Evolutionary conservation across 2,329 filamentous ascomycete genomes (phyloP), one percentile per base, ranked within the genome.

Genomic region (Drechslerella coelobrocha): DNA sequence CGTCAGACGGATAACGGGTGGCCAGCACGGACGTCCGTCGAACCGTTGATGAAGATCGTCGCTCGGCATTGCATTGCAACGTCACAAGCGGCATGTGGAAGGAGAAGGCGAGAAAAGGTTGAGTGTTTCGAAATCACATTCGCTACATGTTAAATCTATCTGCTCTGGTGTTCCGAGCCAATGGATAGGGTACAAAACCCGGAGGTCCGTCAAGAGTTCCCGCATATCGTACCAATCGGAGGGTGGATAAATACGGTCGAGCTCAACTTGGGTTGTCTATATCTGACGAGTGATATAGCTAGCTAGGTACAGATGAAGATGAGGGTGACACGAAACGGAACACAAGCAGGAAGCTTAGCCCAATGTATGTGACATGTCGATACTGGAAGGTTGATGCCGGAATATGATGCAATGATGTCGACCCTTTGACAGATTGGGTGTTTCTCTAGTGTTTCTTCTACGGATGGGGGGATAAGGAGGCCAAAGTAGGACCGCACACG

Each of bases 321-420:
- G 47, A 68, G 54, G 55, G 63, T 68, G 51, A 68, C 63, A 68
- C 63, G 56, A 68, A 50, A 61, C 29, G n/a, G 62, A 48, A 26
- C 43, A 48, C 43, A n/a, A 48, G 43, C 43, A 48, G 55, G 61
- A 68, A 68, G 63, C 63, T 68, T 56, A 61, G 56, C 48, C 52
- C 39, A n/a, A 61, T 26, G 41, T 52, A 55, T 31, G 12, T 39
- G 12, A 39, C 34, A 43, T 17, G 39, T 14, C 17, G 6, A 21
- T 14, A 48, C 12, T 48, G 29, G 55, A 54, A 61, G 53, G 53
- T 66, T 54, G 24, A 59, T 24, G 54, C 61, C 60, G n/a, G 47
- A 39, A 10, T 4, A n/a, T 39, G 34, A 39, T 39, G 34, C 34
- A 39, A 39, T 39, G 12, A n/a, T n/a, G 4, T 39, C 12, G 34